Conservation (phyloP, 2,329 filamentous ascomycete genomes). For the Fusarium duplospermum region DNA sequence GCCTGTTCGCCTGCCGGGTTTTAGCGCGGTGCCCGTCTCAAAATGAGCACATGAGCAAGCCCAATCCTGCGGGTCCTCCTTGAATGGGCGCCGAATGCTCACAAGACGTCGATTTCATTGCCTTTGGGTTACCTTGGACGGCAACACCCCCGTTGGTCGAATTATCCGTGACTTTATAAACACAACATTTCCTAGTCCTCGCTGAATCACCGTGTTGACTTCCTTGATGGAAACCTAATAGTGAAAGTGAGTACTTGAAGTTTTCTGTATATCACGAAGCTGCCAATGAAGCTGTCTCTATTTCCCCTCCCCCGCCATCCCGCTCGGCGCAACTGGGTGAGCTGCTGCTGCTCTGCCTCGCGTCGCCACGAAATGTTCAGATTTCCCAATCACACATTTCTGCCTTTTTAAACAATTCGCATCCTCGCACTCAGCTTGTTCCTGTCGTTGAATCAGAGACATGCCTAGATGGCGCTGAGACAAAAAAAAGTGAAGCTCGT, state of each 20-base stretch:
- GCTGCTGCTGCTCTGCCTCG: conserved; percentile 6
- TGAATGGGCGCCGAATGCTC: conserved; percentile 33
- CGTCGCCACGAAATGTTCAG: conserved; percentile 13
- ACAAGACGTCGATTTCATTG: conserved; percentile 37
- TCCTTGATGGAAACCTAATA: conserved; percentile 4
- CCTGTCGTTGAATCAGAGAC: conserved; percentile 19
- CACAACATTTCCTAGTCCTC: neutral
- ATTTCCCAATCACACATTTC: conserved; percentile 24
- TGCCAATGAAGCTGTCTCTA: neutral
- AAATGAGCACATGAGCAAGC: conserved; percentile 62
- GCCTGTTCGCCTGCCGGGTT: conserved; percentile 19
- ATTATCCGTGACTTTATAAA: neutral
- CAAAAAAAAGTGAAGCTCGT: conserved; percentile 20
- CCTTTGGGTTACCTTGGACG: conserved; percentile 3
- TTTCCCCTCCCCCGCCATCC: conserved; percentile 6
- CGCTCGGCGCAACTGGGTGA: neutral
- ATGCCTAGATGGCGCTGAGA: conserved; percentile 35
- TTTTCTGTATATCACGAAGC: neutral
- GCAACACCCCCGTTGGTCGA: conserved; percentile 4
- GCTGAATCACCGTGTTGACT: neutral
- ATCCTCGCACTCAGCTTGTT: conserved; percentile 23
- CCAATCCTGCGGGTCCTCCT: conserved; percentile 53
- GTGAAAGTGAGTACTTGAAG: neutral
- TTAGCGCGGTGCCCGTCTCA: conserved; percentile 49
- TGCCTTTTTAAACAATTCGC: conserved; percentile 21